phyloP scores from a whole-genome alignment of 75 land plant species.

The Pinus tabuliformis region DNA sequence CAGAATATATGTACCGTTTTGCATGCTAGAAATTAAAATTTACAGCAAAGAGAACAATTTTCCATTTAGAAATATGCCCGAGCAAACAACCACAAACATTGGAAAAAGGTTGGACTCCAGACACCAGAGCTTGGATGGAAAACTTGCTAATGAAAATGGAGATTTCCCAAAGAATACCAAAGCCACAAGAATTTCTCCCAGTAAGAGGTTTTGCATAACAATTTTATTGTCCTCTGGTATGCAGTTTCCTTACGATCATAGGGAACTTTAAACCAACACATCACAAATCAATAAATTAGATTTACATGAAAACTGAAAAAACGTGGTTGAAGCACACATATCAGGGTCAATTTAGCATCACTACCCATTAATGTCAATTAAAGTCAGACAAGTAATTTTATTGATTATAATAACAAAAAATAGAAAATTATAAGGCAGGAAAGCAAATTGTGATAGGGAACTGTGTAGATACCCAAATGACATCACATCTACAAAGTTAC shows the following conservation, averaged over 20 bases:
- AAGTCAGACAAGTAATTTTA: background rate
- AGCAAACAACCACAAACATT: background rate
- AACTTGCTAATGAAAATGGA: background rate
- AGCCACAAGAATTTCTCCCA: background rate
- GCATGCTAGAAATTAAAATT: background rate
- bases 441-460: background rate
- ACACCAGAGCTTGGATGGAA: background rate
- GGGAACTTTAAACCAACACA: slow-evolving; percentile 4
- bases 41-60: slow-evolving; percentile 2
- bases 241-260: background rate
- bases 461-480: background rate
- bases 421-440: background rate
- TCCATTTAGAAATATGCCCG: background rate
- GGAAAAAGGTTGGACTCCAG: background rate
- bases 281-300: background rate
- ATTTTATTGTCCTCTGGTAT: background rate
- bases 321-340: background rate
- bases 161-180: background rate
- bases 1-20: background rate
- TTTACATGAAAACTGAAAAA: background rate
- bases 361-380: background rate
- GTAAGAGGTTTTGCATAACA: background rate
- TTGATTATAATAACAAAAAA: background rate
- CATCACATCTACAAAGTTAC: background rate
- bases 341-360: background rate